Conservation (phyloP, 2,329 filamentous ascomycete genomes). For the Colletotrichum tanaceti region DNA sequence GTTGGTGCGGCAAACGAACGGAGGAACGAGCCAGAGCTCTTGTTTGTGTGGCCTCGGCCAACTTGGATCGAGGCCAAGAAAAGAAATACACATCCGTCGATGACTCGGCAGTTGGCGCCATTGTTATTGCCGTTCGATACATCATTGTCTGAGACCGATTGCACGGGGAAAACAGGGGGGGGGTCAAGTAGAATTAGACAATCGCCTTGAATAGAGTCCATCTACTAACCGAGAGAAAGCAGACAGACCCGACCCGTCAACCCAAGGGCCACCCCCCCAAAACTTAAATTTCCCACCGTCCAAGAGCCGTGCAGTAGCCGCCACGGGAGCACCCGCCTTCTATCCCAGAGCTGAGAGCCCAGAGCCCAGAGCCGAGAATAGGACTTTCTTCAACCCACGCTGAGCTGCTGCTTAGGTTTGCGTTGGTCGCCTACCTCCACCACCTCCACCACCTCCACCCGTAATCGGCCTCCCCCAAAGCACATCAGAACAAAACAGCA, state of each 20-base stretch:
- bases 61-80: not conserved
- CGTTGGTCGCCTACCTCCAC: not conserved
- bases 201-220: not conserved
- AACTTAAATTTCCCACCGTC: constrained; percentile 5
- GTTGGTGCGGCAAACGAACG: constrained; percentile 27
- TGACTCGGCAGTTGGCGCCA: not conserved
- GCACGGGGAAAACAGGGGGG: too few species aligned
- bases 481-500: too few species aligned
- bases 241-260: too few species aligned
- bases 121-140: not conserved
- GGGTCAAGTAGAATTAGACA: not conserved
- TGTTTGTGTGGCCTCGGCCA: constrained; percentile 10
- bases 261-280: not conserved
- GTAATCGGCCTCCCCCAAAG: too few species aligned
- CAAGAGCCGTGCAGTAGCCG: constrained; percentile 19
- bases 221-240: not conserved
- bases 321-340: constrained; percentile 27
- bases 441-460: not conserved
- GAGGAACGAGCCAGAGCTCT: not conserved
- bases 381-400: constrained; percentile 6
- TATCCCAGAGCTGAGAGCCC: constrained; percentile 4
- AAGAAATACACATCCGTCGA: not conserved
- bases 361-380: constrained; percentile 19
- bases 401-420: constrained; percentile 8
- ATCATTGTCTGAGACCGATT: not conserved